Conservation (phyloP, 768 basidiomycete species). For the Boletus speciosus region DNA sequence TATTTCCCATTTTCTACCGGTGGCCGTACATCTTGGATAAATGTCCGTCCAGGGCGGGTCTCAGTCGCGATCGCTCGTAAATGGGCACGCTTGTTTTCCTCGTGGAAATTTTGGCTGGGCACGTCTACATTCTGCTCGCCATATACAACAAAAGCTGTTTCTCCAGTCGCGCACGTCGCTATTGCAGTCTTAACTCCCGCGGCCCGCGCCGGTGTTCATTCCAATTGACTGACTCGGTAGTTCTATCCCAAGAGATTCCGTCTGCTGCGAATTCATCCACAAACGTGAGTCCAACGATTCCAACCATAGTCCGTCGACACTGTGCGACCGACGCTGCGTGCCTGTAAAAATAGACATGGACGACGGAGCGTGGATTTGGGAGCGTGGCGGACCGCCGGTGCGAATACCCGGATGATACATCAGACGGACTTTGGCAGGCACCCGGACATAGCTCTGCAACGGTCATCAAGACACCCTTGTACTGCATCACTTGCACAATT, state of each 20-base stretch:
- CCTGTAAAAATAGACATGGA: neutral
- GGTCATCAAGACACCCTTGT: neutral
- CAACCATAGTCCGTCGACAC: neutral
- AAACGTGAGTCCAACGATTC: neutral
- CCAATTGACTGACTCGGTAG: neutral
- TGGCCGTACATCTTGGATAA: neutral
- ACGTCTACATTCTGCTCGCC: no score
- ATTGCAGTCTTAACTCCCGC: neutral
- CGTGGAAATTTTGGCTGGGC: no score
- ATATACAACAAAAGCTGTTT: neutral
- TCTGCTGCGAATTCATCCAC: neutral
- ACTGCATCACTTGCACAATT: neutral
- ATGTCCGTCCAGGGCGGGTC: neutral
- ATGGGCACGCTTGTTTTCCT: no score
- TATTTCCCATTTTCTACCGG: neutral
- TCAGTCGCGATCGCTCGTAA: neutral
- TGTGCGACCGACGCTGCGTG: neutral
- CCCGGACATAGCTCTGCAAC: neutral
- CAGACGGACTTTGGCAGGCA: neutral
- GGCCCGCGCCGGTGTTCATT: neutral
- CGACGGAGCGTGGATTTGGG: neutral
- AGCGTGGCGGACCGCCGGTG: neutral
- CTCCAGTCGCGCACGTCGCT: neutral
- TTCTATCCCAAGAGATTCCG: neutral
- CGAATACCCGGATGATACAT: neutral